phyloP scores from a whole-genome alignment of 2,329 filamentous ascomycete species.

The Aspergillus clavatus region DNA sequence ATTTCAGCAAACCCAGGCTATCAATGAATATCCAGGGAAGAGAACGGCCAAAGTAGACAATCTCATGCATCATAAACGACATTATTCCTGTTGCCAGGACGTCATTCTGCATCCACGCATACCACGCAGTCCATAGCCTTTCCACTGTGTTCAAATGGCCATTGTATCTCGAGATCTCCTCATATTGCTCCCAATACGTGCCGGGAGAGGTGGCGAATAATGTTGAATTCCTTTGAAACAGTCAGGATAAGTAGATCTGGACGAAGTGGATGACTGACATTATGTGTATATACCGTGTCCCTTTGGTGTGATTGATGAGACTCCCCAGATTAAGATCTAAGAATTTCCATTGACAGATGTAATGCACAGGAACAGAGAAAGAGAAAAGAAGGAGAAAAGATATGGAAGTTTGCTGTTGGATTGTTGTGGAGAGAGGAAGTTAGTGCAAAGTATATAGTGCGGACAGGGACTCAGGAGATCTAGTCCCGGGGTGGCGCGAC shows the following conservation, averaged over 20 bases:
- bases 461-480: conserved; percentile 16
- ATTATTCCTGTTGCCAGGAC: conserved; percentile 93
- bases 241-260: conserved; percentile 1
- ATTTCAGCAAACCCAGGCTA: conserved; percentile 76
- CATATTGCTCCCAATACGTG: conserved; percentile 63
- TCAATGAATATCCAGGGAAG: conserved; percentile 93
- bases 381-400: conserved; percentile 5
- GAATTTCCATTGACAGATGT: background rate
- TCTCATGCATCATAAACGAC: conserved; percentile 93
- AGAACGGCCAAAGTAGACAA: conserved; percentile 87
- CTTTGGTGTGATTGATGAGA: background rate
- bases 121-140: conserved; percentile 92
- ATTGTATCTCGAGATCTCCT: conserved; percentile 66
- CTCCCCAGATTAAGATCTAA: background rate
- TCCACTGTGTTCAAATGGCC: conserved; percentile 81
- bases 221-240: conserved; percentile 44
- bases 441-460: no score
- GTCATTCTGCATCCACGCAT: conserved; percentile 97
- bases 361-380: background rate
- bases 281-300: conserved; percentile 3
- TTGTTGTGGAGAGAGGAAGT: no score
- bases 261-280: conserved; percentile 18
- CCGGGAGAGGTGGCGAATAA: conserved; percentile 42
- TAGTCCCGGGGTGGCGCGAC: conserved; percentile 36
- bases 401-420: background rate